Evolutionary conservation across 2,329 filamentous ascomycete species (phyloP), one percentile per base, ranked within the genome.

Genomic region (Acephala macrosclerotiorum): DNA sequence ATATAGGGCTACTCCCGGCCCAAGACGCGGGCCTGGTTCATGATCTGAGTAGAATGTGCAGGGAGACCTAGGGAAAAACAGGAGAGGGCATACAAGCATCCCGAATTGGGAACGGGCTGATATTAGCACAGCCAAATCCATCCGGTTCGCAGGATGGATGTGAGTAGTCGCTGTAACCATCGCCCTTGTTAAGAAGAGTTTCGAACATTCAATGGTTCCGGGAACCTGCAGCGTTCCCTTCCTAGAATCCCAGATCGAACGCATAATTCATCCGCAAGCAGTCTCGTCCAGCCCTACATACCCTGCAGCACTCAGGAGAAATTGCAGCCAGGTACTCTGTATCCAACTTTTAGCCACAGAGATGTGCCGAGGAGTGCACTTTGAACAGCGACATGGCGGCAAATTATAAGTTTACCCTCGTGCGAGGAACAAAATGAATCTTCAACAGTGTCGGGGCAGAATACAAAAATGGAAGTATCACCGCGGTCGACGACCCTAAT

Each of bases 1-100:
- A 60, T 66, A 66, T 66, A 66, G 49, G n/a, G 51, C 60, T 58
- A 16, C 56, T 63, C 64, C 64, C 64, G 42, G 29, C 61, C 47
- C 49, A 53, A 20, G 29, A 42, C 22, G 40, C 57, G 45, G 60
- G 53, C 42, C 49, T 63, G 55, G 45, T 33, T 22, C 12, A 16
- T 53, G 49, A 53, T 26, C 42, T 47, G 51, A 56, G 49, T 42
- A 47, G 33, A 47, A 51, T 38, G 29, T 42, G 35, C 22, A 25
- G 59, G 56, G 56, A 35, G 18, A 47, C 61, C 57, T 64, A 45
- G 35, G 22, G 42, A 22, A 33, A 22, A 56, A 56, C 12, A 33
- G 51, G 51, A 56, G 29, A 53, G 25, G 16, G 45, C 38, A 35
- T 9, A 33, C 4, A 56, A 40, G 60, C 22, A 20, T 26, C 22